phyloP scores from a whole-genome alignment of 2,329 filamentous ascomycete genomes.

The Aspergillus spinulosporus region DNA sequence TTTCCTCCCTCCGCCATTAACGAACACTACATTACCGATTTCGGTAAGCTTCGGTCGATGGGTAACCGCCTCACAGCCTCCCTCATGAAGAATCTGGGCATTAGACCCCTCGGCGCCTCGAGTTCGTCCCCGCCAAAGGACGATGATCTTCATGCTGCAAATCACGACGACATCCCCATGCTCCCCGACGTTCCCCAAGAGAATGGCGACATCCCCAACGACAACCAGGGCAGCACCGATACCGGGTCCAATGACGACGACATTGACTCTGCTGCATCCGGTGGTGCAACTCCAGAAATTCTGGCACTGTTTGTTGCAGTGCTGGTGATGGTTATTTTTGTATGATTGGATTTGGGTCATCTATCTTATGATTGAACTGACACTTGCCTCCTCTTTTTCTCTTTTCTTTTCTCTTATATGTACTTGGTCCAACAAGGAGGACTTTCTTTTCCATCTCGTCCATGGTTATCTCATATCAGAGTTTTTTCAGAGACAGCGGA shows the following conservation, averaged over 20 bases:
- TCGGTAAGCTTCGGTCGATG: conserved; percentile 31
- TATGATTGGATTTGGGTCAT: background rate
- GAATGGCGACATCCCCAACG: background rate
- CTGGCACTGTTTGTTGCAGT: background rate
- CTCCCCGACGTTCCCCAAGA: background rate
- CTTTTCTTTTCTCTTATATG: conserved; percentile 22
- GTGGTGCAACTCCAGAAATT: background rate
- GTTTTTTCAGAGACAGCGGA: background rate
- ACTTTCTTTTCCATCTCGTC: background rate
- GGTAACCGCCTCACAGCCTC: conserved; percentile 29
- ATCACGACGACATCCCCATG: background rate
- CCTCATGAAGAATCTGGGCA: conserved; percentile 25
- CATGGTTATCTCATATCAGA: background rate
- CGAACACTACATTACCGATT: conserved; percentile 32
- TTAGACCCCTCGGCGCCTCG: conserved; percentile 8
- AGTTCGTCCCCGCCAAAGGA: background rate
- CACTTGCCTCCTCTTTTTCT: background rate
- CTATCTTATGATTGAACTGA: background rate
- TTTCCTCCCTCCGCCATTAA: conserved; percentile 29
- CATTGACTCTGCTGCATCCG: background rate
- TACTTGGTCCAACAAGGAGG: background rate
- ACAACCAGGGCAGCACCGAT: background rate
- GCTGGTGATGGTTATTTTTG: background rate
- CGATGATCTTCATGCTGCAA: background rate
- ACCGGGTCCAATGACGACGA: background rate